Percentiles rank a stretch among this genome's conserved stretches.
Evolutionary conservation across 495 filamentous ascomycete genomes (phyloP).

Genomic region (Glutinoglossum americanum): DNA sequence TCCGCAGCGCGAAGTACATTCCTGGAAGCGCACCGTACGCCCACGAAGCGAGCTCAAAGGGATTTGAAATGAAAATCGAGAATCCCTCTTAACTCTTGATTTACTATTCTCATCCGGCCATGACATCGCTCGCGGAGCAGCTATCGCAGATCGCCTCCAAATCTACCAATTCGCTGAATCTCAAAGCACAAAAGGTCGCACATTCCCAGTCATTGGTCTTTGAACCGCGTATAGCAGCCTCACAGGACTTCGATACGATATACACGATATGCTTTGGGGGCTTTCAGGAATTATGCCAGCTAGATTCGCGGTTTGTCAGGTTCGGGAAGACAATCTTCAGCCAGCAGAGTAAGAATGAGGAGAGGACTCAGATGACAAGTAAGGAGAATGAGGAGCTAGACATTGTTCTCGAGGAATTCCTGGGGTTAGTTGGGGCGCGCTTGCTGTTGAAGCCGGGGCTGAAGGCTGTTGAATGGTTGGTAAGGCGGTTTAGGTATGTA

Average conservation of each 20-base stretch:
- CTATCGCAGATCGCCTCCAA: constrained; percentile 58
- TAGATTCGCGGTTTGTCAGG: constrained; percentile 52
- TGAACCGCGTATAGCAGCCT: constrained; percentile 54
- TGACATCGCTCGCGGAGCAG: constrained; percentile 54
- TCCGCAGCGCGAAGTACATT: neutral
- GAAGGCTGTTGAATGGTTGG: constrained; percentile 84
- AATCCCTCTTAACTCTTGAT: neutral
- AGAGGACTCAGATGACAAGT: constrained; percentile 62
- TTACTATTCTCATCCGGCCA: neutral
- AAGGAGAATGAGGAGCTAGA: constrained; percentile 66
- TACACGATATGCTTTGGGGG: constrained; percentile 73
- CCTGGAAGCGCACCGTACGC: neutral
- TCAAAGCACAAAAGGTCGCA: constrained; percentile 68
- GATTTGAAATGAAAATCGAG: neutral
- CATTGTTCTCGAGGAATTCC: constrained; percentile 52
- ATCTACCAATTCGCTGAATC: constrained; percentile 59
- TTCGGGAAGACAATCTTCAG: constrained; percentile 65
- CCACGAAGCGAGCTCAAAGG: neutral
- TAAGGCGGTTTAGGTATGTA: constrained; percentile 72
- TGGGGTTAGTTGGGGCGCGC: constrained; percentile 52
- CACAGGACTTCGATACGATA: constrained; percentile 73
- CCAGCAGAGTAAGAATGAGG: constrained; percentile 70
- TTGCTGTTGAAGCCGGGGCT: constrained; percentile 65
- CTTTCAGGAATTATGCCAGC: constrained; percentile 67
- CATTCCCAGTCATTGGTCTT: constrained; percentile 89